Evolutionary conservation across 352 stramenopile species (phyloP), one percentile per base, ranked within the genome.

Genomic region (Globisporangium megalacanthum): DNA sequence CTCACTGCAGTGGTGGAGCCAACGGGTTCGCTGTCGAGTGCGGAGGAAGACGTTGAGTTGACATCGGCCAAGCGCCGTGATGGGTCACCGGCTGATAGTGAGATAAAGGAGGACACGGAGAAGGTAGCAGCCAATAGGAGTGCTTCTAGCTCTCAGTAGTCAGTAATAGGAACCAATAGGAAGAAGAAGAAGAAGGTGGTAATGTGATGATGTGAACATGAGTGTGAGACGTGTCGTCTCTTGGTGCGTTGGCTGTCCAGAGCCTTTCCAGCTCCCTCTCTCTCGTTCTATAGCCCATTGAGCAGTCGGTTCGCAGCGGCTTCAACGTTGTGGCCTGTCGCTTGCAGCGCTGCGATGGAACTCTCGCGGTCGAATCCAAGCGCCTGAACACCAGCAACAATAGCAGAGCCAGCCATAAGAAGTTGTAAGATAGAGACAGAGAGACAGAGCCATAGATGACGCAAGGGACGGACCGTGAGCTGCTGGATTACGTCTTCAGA

Each of bases 251-350:
- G 20, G 19, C n/a, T 33, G 13, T 50, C 17, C 45, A 35, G 46
- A 7, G 8, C 10, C 10, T 20, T 14, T 9, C 25, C 44, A 20
- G 9, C 37, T 52, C 19, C 37, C 15, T 59, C 6, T 31, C 1
- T 4, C 53, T 31, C 36, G 48, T 39, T 56, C 65, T 71, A 81
- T 39, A 90, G 57, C 48, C 73, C 81, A 54, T 95, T 95, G 47
- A 94, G 54, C 13, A 94, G 60, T 2, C 82, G 82, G 69, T 94
- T 94, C 50, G 85, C 85, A 1, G 85, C 85, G 8, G 81, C 83
- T 66, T 95, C 83, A n/a, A 95, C 81, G 52, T 95, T 95, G 69
- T 93, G 93, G 58, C 88, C 70, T 10, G 81, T 83, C 11, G 75
- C 69, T 56, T 84, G 83, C 56, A 95, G 70, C 22, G 85, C 85